Base-by-base conservation (phyloP, 2,329 filamentous ascomycete genomes). In the Aspergillus ruber region DNA sequence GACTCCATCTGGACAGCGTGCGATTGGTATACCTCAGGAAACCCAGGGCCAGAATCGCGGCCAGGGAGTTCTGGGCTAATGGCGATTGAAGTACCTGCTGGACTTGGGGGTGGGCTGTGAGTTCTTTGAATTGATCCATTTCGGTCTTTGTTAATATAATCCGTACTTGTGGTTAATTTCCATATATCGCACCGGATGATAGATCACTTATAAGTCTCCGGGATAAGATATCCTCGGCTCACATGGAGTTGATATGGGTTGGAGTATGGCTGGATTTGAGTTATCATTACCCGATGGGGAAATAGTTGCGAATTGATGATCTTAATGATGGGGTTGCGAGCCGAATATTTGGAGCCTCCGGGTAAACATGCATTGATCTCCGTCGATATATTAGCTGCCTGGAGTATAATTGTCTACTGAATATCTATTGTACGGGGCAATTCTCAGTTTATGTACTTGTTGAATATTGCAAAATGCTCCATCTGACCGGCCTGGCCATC, bases 11-110 rank as follows among this genome's bases (percentile, higher is more conserved):
- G 9, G 57, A 58, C n/a, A 69, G 45, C 3, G 50, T 46, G 20
- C 56, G 53, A 50, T 66, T 69, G 38, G 61, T 50, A 6, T 57
- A 54, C 36, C 60, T 59, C 36, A 65, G 12, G 0, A 62, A n/a
- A 3, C 52, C 51, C 4, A 65, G 44, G 0, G 60, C 58, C 13
- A 62, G 25, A 2, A 67, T 12, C 0, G 51, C 52, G 0, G 52
- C 55, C 6, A 63, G 18, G 2, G 58, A 48, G 27, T 65, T 68
- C 39, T 62, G 60, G 2, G 62, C 54, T 6, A 64, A 48, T 1
- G 63, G 56, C 4, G 64, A 61, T 6, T 48, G 50, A 3, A 68
- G 43, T 2, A 57, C 48, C 17, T 56, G 41, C 45, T 68, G 66
- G 0, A 52, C 59, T 2, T 55, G 58, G 13, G 64, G 65, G 23